These are phyloP conservation scores for Penicillium taxi DNA, from an alignment of 495 filamentous ascomycete genomes.

Conservation along the genomic window DNA sequence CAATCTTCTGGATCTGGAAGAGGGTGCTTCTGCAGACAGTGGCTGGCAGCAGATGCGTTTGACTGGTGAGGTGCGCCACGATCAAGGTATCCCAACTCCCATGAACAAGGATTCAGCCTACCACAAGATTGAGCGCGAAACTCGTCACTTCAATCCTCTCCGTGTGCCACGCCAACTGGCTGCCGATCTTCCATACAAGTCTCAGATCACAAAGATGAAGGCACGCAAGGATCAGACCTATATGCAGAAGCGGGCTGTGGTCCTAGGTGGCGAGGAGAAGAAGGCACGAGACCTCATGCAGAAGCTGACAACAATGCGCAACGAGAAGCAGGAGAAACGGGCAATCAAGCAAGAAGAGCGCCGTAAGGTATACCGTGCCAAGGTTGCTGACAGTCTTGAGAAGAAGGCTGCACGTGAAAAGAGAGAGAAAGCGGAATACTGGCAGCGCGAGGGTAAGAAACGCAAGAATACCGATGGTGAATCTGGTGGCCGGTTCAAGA, in stretches of 20 bases:
- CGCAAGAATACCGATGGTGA: conserved; percentile 55
- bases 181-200: conserved; percentile 83
- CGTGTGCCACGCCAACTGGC: conserved; percentile 79
- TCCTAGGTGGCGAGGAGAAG: conserved; percentile 76
- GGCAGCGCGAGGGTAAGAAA: conserved; percentile 93
- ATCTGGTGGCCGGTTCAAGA: conserved; percentile 59
- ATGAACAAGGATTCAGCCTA: conserved; percentile 73
- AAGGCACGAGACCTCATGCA: conserved; percentile 84
- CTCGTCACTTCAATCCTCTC: conserved; percentile 89
- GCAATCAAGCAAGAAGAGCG: conserved; percentile 77
- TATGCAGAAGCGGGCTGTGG: conserved; percentile 86
- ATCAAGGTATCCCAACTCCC: conserved; percentile 67
- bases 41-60: conserved; percentile 84
- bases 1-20: conserved; percentile 60
- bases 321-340: conserved; percentile 80
- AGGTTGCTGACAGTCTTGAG: conserved; percentile 70
- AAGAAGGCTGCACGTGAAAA: conserved; percentile 77
- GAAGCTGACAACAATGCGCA: conserved; percentile 83
- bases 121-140: conserved; percentile 67
- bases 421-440: conserved; percentile 86
- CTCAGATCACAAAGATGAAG: conserved; percentile 77
- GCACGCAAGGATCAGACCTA: conserved; percentile 77
- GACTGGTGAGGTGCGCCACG: conserved; percentile 85
- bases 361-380: conserved; percentile 65
- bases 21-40: conserved; percentile 26